A percentile compares a stretch with the other conserved stretches of the same genome.
phyloP scores from a whole-genome alignment of 345 rosid genomes.

The Anacardium occidentale region DNA sequence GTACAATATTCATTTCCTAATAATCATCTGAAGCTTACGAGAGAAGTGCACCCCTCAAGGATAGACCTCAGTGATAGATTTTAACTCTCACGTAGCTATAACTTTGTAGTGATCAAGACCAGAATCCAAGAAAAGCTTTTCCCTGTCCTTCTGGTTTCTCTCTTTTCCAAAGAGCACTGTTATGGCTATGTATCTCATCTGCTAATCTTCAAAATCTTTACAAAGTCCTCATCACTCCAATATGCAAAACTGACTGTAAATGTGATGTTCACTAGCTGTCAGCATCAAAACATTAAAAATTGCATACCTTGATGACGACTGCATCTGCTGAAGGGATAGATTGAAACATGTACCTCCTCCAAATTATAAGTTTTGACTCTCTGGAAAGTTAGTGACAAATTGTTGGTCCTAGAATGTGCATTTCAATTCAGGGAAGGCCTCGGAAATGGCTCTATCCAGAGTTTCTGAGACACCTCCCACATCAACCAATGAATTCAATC shows the following conservation, averaged over 20 bases:
- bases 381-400: conserved; percentile 14
- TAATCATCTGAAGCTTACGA: neutral
- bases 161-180: too few species aligned
- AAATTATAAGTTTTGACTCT: conserved; percentile 9
- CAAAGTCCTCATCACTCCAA: conserved; percentile 45
- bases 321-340: conserved; percentile 20
- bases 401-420: conserved; percentile 24
- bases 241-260: conserved; percentile 36
- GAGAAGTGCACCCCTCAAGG: neutral
- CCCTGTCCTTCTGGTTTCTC: conserved; percentile 38
- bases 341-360: conserved; percentile 27
- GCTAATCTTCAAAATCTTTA: conserved; percentile 41
- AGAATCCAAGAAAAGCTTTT: conserved; percentile 28
- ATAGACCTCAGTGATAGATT: conserved; percentile 23
- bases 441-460: conserved; percentile 16
- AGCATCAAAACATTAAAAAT: neutral
- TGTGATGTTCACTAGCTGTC: too few species aligned
- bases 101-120: conserved; percentile 39
- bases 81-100: conserved; percentile 30
- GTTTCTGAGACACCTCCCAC: conserved; percentile 29
- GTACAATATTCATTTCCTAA: neutral
- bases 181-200: too few species aligned
- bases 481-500: conserved; percentile 25
- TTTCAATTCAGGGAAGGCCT: conserved; percentile 15
- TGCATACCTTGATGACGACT: conserved; percentile 14